Conservation (phyloP, 2,329 filamentous ascomycete genomes). For the Drechslerella dactyloides region DNA sequence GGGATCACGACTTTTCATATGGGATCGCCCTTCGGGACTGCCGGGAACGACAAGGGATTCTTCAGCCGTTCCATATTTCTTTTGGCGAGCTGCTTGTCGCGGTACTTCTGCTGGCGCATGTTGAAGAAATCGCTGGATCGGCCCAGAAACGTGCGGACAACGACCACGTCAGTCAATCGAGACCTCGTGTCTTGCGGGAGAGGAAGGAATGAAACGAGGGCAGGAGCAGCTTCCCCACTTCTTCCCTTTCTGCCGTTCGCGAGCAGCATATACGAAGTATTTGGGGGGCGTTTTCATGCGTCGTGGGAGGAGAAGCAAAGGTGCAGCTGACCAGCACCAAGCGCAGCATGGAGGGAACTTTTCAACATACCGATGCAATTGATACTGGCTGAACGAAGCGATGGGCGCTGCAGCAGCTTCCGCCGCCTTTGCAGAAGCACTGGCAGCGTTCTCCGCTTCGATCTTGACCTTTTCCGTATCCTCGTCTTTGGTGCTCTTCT, state of each 20-base stretch:
- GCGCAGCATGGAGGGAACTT: slow-evolving; percentile 52
- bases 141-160: not conserved
- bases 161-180: slow-evolving; percentile 40
- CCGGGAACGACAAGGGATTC: slow-evolving; percentile 81
- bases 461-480: slow-evolving; percentile 62
- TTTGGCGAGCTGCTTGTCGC: slow-evolving; percentile 78
- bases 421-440: slow-evolving; percentile 53
- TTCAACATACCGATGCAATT: slow-evolving; percentile 20
- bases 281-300: slow-evolving; percentile 21
- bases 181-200: slow-evolving; percentile 7
- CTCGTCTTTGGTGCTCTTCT: slow-evolving; percentile 66
- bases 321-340: slow-evolving; percentile 47
- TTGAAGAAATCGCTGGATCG: slow-evolving; percentile 81
- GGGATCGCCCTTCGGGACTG: slow-evolving; percentile 70
- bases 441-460: slow-evolving; percentile 60
- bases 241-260: not conserved
- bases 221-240: slow-evolving; percentile 23
- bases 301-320: slow-evolving; percentile 33
- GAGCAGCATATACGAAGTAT: slow-evolving; percentile 28
- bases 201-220: not conserved
- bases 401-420: slow-evolving; percentile 56
- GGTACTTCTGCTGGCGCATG: slow-evolving; percentile 78
- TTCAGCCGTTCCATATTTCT: slow-evolving; percentile 79
- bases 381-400: slow-evolving; percentile 26
- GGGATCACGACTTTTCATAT: slow-evolving; percentile 16